A percentile compares a stretch with the other conserved stretches of the same genome.
Conservation (phyloP, 2,329 filamentous ascomycete genomes). For the Botryotinia globosa region DNA sequence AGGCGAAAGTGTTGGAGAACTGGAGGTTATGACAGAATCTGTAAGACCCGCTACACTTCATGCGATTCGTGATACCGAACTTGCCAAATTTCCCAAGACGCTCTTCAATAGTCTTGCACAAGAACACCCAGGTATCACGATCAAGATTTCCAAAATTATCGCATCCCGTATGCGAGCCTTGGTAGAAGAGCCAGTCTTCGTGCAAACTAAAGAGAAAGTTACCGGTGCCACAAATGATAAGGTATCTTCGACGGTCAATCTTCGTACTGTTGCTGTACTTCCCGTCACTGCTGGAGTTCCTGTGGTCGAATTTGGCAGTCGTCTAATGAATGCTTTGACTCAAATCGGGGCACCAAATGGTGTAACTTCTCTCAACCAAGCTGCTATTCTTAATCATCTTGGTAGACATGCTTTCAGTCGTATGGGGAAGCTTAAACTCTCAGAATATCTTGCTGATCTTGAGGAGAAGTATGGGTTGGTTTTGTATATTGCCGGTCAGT, state of each 20-base stretch:
- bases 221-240: constrained; percentile 59
- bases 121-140: constrained; percentile 96
- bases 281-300: constrained; percentile 90
- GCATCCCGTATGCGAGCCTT: constrained; percentile 89
- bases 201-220: constrained; percentile 62
- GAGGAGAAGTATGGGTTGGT: constrained; percentile 97
- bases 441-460: constrained; percentile 92
- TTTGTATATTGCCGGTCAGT: constrained; percentile 79
- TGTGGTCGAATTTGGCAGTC: constrained; percentile 90
- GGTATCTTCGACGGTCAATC: constrained; percentile 82
- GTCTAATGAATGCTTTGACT: constrained; percentile 79
- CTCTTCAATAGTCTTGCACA: constrained; percentile 97
- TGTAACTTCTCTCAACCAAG: constrained; percentile 88
- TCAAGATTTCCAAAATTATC: constrained; percentile 98
- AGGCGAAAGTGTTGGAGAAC: constrained; percentile 93
- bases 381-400: constrained; percentile 89
- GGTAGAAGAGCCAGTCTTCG: constrained; percentile 74
- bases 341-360: constrained; percentile 89
- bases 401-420: constrained; percentile 94
- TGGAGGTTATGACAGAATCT: constrained; percentile 95
- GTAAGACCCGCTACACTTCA: constrained; percentile 86
- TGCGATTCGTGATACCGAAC: constrained; percentile 92
- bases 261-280: constrained; percentile 87
- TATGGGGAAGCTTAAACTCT: constrained; percentile 94
- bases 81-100: constrained; percentile 93